A percentile compares a stretch with the other conserved stretches of the same genome.
phyloP scores from a whole-genome alignment of 352 stramenopile species.

The Globisporangium echinulatum region DNA sequence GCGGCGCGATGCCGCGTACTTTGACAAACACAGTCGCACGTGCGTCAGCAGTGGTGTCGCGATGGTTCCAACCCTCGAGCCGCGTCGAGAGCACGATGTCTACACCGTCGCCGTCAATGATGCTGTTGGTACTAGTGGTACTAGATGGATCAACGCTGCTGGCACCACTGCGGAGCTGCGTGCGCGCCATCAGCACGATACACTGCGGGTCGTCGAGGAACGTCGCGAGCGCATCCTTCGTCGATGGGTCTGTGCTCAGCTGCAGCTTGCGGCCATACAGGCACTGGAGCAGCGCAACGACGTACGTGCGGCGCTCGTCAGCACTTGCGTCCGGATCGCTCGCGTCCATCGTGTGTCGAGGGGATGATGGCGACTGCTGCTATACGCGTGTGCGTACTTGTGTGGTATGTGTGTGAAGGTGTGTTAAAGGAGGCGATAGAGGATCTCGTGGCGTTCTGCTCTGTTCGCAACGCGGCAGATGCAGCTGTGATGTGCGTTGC shows the following conservation, averaged over 20 bases:
- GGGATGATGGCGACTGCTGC: neutral
- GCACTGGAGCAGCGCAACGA: slow-evolving; percentile 50
- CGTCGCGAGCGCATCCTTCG: slow-evolving; percentile 38
- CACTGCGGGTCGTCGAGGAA: slow-evolving; percentile 77
- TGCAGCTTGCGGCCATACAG: slow-evolving; percentile 46
- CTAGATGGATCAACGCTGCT: slow-evolving; percentile 1
- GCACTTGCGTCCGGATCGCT: slow-evolving; percentile 27
- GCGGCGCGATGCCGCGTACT: slow-evolving; percentile 21
- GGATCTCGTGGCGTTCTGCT: neutral
- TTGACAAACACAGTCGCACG: slow-evolving; percentile 65
- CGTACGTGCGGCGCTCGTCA: slow-evolving; percentile 51
- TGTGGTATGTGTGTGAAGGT: no score
- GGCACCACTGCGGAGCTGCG: slow-evolving; percentile 3
- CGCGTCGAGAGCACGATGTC: slow-evolving; percentile 26
- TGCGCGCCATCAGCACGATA: slow-evolving; percentile 43
- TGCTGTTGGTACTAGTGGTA: slow-evolving; percentile 14
- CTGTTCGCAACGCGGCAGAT: neutral
- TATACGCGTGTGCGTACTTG: neutral
- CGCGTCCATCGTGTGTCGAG: slow-evolving; percentile 12
- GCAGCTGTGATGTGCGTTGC: neutral
- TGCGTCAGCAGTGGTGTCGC: neutral
- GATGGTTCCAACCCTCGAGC: slow-evolving; percentile 9
- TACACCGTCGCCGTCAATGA: neutral
- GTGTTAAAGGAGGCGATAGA: no score
- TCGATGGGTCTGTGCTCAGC: slow-evolving; percentile 30